Evolutionary conservation across 164 flowering plant genomes (phyloP), one percentile per base, ranked within the genome.

Genomic region (Vitis amurensis): DNA sequence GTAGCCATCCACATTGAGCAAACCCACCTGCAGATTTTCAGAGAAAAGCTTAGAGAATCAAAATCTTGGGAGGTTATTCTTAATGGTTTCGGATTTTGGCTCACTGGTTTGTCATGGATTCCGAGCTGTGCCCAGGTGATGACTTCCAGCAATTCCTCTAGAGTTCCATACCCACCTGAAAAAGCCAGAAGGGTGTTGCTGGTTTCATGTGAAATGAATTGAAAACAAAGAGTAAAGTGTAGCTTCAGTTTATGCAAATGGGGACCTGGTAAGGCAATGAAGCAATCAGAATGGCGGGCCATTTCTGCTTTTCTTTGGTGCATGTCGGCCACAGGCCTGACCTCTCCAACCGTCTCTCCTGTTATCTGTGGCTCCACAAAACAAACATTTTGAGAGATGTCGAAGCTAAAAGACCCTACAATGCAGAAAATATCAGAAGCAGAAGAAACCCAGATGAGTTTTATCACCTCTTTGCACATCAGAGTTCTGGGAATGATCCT

Each of bases 111-210:
- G 50, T 88, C 83, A 60, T 88, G 92, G 72, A 88, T 88, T 10
- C 92, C 92, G 2, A 88, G 88, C 76, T 88, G 92, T 49, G 90
- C 86, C 92, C 92, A 88, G 13, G 90, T 81, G n/a, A 83, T 86
- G 37, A 88, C 92, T 72, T 88, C 90, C 48, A 86, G 51, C 19
- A 88, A 73, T 77, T 88, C 92, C 59, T 88, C 92, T 52, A 88
- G 44, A 9, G 92, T 88, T 53, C 92, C 92, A 80, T 86, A 88
- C 27, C 91, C 91, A 63, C 91, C 91, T 88, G 74, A 44, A 63
- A 8, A 8, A 50, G 31, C 59, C 1, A 66, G 8, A 13, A 29
- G 1, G 17, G 30, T 15, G 44, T 37, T 37, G 44, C 44, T 37
- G 44, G 8, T 37, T 37, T 37, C 6, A 37, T 37, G 44, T 37